phyloP scores from a whole-genome alignment of 805 yeast species.

The Jamesozyma rosinii region DNA sequence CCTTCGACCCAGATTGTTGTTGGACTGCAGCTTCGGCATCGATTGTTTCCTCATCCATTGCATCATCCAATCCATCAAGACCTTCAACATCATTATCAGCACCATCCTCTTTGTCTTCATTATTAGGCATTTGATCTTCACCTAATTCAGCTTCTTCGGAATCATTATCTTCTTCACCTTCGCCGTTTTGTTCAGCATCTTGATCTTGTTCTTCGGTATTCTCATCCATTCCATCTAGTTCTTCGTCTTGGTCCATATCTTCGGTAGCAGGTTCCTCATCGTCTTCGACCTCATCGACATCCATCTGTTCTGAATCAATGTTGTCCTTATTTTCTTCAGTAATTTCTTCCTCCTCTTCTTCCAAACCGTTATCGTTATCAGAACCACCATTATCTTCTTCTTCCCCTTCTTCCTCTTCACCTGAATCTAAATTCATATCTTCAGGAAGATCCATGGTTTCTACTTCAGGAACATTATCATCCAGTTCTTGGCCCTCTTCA shows the following conservation, averaged over 20 bases:
- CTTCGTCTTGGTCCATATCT: slow-evolving; percentile 27
- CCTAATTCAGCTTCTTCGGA: slow-evolving; percentile 28
- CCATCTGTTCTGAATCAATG: slow-evolving; percentile 24
- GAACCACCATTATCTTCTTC: slow-evolving; percentile 34
- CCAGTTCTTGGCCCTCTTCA: slow-evolving; percentile 60
- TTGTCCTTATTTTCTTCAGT: slow-evolving; percentile 40
- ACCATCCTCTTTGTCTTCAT: slow-evolving; percentile 32
- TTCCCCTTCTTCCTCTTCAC: slow-evolving; percentile 47
- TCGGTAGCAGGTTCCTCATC: slow-evolving; percentile 29
- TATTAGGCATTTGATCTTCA: slow-evolving; percentile 21
- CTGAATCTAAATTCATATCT: slow-evolving; percentile 82
- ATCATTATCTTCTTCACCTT: slow-evolving; percentile 20
- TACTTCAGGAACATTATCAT: slow-evolving; percentile 66
- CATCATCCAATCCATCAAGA: slow-evolving; percentile 42
- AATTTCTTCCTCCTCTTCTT: slow-evolving; percentile 62
- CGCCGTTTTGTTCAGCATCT: slow-evolving; percentile 35
- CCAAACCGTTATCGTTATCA: slow-evolving; percentile 30
- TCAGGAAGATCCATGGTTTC: slow-evolving; percentile 89
- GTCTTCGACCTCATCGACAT: slow-evolving; percentile 23
- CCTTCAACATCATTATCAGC: slow-evolving; percentile 44
- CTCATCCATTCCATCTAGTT: slow-evolving; percentile 25
- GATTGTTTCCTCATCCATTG: slow-evolving; percentile 38
- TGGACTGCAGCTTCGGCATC: slow-evolving; percentile 52
- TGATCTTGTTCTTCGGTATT: slow-evolving; percentile 31
- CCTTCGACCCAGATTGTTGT: slow-evolving; percentile 51